Evolutionary conservation across 495 filamentous ascomycete genomes (phyloP).

Genomic region (Collariella sp.): DNA sequence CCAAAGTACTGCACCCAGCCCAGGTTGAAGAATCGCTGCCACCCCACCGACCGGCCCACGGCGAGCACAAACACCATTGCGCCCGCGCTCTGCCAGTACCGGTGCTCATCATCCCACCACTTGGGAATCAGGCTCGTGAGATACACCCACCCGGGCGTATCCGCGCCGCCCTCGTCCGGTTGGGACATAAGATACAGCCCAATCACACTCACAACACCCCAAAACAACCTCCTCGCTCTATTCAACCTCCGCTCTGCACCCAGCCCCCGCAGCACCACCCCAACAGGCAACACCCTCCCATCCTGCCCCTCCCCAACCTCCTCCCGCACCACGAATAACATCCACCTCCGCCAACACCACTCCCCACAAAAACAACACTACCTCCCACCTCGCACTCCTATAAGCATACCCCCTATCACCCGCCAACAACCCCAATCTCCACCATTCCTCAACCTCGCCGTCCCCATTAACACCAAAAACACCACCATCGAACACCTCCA

Average conservation of each 20-base stretch:
- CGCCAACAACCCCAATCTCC: slow-evolving; percentile 21
- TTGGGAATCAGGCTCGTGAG: slow-evolving; percentile 32
- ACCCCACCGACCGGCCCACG: slow-evolving; percentile 26
- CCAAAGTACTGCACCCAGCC: slow-evolving; percentile 39
- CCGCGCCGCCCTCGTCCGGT: slow-evolving; percentile 31
- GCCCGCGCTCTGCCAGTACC: slow-evolving; percentile 36
- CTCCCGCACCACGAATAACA: no score
- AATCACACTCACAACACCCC: slow-evolving; percentile 14
- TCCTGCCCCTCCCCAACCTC: slow-evolving; percentile 25
- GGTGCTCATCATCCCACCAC: slow-evolving; percentile 36
- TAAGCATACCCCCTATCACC: slow-evolving; percentile 27
- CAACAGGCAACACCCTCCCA: not conserved
- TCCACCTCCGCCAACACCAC: slow-evolving; percentile 37
- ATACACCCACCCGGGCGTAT: slow-evolving; percentile 33
- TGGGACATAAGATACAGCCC: slow-evolving; percentile 36
- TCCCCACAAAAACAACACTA: slow-evolving; percentile 35
- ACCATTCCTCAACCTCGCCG: slow-evolving; percentile 21
- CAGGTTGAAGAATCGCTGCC: slow-evolving; percentile 32
- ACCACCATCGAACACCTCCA: slow-evolving; percentile 57
- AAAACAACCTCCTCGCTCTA: not conserved
- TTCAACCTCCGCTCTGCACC: slow-evolving; percentile 9
- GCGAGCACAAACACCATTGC: slow-evolving; percentile 34
- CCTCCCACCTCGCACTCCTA: slow-evolving; percentile 33
- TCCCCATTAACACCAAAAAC: slow-evolving; percentile 50
- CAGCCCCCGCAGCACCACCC: slow-evolving; percentile 2